Base-by-base conservation (phyloP, 1,284 basidiomycete species). In the Cutaneotrichosporon mucoides region DNA sequence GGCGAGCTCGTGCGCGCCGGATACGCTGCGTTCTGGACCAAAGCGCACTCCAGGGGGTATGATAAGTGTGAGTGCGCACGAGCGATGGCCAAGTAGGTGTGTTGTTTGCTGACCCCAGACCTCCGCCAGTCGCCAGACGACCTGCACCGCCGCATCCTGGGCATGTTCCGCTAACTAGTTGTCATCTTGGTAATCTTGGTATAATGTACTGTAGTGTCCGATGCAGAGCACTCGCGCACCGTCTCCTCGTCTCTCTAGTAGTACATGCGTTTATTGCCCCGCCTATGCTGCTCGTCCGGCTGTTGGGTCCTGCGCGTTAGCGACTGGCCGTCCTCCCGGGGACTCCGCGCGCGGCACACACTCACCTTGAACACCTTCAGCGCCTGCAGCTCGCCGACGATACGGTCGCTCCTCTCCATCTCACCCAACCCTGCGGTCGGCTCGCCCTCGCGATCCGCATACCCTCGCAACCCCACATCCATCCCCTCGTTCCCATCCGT, bases 401-500 rank as follows among this genome's bases (percentile, higher is more conserved):
- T 60, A 40, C 73, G 61, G 60, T 76, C 76, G 43, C 55, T 60
- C 54, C 64, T 67, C 41, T 72, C 73, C 9, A 68, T 69, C 15
- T 62, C 54, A 38, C 65, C 66, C 53, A 67, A 49, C 40, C 41
- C 59, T 11, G 33, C 33, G 6, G 56, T 44, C 36, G 49, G 45
- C 13, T 33, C 44, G 13, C 52, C 63, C n/a, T 61, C 59, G n/a
- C 67, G 65, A 53, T 68, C 64, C 9, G 68, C 68, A 24, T 68
- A 56, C 4, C 74, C 76, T 53, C 68, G 64, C 64, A 69, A 70
- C 24, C 73, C 75, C 6, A 75, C 73, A 56, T 80, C 73, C 37
- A 73, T 70, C 24, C 70, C 76, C 24, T 79, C 79, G 12, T 79
- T 78, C 4, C 78, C 80, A 34, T 80, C 79, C 41, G 71, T 72